phyloP scores from a whole-genome alignment of 1,139 yeast species.

The Spencermartinsiella ligniputridi region DNA sequence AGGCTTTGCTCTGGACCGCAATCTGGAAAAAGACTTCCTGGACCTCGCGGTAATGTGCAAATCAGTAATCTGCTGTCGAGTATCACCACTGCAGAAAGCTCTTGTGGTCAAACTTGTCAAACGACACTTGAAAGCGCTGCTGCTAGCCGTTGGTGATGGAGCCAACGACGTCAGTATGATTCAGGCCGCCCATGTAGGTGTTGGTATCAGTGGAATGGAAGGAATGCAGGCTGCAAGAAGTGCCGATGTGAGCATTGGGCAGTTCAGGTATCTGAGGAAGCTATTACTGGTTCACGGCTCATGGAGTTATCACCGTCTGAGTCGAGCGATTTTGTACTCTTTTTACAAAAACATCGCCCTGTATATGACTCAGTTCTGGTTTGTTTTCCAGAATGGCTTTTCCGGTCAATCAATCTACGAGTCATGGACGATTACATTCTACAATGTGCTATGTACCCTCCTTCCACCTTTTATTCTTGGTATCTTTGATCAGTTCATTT shows the following conservation, averaged over 20 bases:
- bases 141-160: conserved; percentile 96
- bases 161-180: conserved; percentile 99
- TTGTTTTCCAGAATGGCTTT: conserved; percentile 82
- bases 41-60: conserved; percentile 83
- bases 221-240: conserved; percentile 99
- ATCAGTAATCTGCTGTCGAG: conserved; percentile 96
- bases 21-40: conserved; percentile 71
- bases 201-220: conserved; percentile 98
- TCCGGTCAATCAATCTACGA: conserved; percentile 96
- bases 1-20: conserved; percentile 76
- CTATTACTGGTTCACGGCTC: conserved; percentile 90
- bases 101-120: conserved; percentile 90
- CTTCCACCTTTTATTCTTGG: conserved; percentile 96
- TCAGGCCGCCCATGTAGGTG: conserved; percentile 98
- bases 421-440: conserved; percentile 96
- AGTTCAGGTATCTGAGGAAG: conserved; percentile 80
- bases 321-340: conserved; percentile 87
- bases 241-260: conserved; percentile 97
- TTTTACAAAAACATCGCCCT: conserved; percentile 93
- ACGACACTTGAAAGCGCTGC: conserved; percentile 62
- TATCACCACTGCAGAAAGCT: conserved; percentile 95
- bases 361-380: conserved; percentile 99
- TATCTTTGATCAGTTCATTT: conserved; percentile 92
- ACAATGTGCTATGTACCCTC: conserved; percentile 93
- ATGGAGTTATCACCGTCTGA: conserved; percentile 95